Evolutionary conservation across 768 basidiomycete species (phyloP), one percentile per base, ranked within the genome.

Genomic region (Tylopilus vinaceipallidus): DNA sequence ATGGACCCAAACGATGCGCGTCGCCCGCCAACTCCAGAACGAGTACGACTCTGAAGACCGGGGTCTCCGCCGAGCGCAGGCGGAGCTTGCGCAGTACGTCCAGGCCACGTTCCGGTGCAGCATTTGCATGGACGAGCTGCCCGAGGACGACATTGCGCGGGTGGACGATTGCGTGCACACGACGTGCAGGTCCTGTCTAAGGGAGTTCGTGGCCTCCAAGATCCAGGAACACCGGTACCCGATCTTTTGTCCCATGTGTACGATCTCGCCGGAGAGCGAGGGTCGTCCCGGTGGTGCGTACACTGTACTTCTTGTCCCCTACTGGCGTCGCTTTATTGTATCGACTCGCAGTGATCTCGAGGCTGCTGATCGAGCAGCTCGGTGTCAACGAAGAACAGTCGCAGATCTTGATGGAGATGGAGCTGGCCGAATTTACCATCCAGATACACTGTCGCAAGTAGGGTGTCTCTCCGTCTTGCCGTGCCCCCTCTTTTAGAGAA

Each of bases 171-270:
- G 84, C 53, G 54, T 55, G 11, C 84, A 87, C 57, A 52, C 51
- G 14, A 78, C 79, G 59, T 87, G 86, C 62, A 69, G 79, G 42
- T 59, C 66, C 2, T 87, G 86, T 57, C 52, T 84, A 42, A 67
- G 61, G 46, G 53, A 51, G 4, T 75, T 78, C 43, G 65, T 78
- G 12, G 56, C 55, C 26, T 67, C 74, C 6, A 77, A 76, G 62
- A 69, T 86, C 17, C 67, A 70, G 14, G 79, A 81, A 32, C 74
- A 73, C 45, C 74, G 73, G 10, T 85, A 76, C 41, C 85, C 85
- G 4, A 77, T 87, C 26, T 58, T 76, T 12, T 87, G 85, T 62
- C 86, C 85, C 1, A 56, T 75, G 27, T 88, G 86, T 51, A 64
- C 69, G 6, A 35, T 45, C 13, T 61, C 69, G 14, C 59, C 65